Percentiles rank a stretch among this genome's conserved stretches.
Evolutionary conservation across 176 grass and related monocot species (phyloP).

Genomic region (Miscanthus lutarioriparius): DNA sequence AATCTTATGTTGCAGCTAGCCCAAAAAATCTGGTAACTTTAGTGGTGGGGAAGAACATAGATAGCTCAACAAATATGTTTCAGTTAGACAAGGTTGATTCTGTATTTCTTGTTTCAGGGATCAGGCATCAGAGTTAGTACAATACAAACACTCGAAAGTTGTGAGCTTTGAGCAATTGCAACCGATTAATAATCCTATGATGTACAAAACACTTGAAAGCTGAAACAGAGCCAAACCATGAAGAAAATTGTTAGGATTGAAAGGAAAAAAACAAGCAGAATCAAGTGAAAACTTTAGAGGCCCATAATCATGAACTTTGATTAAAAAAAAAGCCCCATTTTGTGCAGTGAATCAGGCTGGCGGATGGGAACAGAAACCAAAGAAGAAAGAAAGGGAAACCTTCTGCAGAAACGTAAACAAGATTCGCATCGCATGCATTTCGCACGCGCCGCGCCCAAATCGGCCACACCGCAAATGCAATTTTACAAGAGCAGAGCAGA

Average conservation of each 20-base stretch:
- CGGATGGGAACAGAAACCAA: not conserved
- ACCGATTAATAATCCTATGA: not conserved
- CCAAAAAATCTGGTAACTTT: too few relatives aligned
- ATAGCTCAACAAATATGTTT: not conserved
- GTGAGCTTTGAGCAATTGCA: not conserved
- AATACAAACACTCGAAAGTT: too few relatives aligned
- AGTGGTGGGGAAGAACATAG: not conserved
- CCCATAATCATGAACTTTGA: not conserved
- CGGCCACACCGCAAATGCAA: not conserved
- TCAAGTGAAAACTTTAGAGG: not conserved
- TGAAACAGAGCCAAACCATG: not conserved
- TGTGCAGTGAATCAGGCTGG: not conserved
- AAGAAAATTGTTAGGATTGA: not conserved
- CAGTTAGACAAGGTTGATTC: not conserved
- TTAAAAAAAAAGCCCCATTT: not conserved
- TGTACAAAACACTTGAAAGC: not conserved
- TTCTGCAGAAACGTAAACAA: not conserved
- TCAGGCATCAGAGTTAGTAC: too few relatives aligned
- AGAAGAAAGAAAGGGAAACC: not conserved
- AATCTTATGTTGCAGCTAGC: not conserved
- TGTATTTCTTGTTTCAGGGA: not conserved
- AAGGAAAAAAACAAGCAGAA: not conserved
- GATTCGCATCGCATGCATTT: not conserved
- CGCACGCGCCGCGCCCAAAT: too few relatives aligned
- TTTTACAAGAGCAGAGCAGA: not conserved